These are phyloP conservation scores for Triticum monococcum DNA, from an alignment of 176 grass and related monocot species.

Conservation along the genomic window DNA sequence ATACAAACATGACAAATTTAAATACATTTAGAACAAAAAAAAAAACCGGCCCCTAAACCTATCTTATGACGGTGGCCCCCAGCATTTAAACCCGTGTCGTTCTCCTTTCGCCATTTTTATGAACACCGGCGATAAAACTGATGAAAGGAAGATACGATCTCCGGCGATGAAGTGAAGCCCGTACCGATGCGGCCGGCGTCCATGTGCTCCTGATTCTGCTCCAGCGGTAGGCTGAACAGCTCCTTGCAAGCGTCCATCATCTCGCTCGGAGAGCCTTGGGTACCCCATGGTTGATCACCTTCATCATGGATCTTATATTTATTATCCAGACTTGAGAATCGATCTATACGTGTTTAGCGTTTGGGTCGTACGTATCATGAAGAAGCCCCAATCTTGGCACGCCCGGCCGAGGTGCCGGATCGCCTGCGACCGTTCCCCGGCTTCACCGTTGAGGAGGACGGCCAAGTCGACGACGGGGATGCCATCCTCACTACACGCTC, in stretches of 20 bases:
- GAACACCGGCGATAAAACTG: no score
- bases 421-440: conserved; percentile 31
- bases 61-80: no score
- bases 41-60: no score
- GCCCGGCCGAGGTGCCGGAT: conserved; percentile 44
- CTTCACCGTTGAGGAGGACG: conserved; percentile 38
- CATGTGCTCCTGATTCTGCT: conserved; percentile 35
- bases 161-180: no score
- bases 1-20: no score
- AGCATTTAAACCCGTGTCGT: no score
- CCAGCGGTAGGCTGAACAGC: conserved; percentile 39
- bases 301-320: not conserved
- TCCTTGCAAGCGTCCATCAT: conserved; percentile 14
- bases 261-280: conserved; percentile 35
- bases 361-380: conserved; percentile 46
- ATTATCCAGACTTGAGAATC: not conserved
- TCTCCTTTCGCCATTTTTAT: no score
- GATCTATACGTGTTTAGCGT: no score
- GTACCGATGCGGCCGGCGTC: conserved; percentile 34
- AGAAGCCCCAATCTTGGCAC: conserved; percentile 77
- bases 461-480: conserved; percentile 61
- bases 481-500: not conserved
- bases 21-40: no score
- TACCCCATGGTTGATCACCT: conserved; percentile 71
- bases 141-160: no score